Conservation (phyloP, 2,329 filamentous ascomycete genomes). For the Penicillium sp. region DNA sequence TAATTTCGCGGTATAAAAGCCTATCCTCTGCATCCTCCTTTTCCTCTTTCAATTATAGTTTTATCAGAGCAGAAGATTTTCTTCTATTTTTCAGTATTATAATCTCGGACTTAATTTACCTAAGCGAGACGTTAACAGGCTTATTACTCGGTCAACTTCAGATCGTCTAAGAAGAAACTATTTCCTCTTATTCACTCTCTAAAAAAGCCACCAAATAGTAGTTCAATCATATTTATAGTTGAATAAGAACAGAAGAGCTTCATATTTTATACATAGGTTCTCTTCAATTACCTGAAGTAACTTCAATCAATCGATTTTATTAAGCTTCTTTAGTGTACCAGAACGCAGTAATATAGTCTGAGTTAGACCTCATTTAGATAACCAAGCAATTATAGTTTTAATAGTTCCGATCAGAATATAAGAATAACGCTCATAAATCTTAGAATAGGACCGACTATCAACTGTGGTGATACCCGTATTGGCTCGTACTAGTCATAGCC, state of each 20-base stretch:
- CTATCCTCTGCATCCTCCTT: slow-evolving; percentile 2
- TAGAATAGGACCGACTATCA: not conserved
- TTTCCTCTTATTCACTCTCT: not conserved
- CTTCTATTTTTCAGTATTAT: slow-evolving; percentile 8
- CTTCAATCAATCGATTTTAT: not conserved
- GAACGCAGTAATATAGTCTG: not conserved
- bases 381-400: not conserved
- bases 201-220: not conserved
- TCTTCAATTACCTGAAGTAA: not conserved
- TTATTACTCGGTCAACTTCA: not conserved
- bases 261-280: not conserved
- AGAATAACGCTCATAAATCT: not conserved
- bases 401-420: not conserved
- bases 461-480: too few species aligned
- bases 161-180: not conserved
- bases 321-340: not conserved
- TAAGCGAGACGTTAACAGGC: not conserved
- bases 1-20: slow-evolving; percentile 7
- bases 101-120: slow-evolving; percentile 6
- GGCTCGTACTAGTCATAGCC: too few species aligned
- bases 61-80: slow-evolving; percentile 17
- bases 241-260: not conserved
- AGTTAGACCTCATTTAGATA: not conserved
- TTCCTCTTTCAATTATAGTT: slow-evolving; percentile 11
- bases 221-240: not conserved